These are phyloP conservation scores for Petasospora rhodanensis DNA, from an alignment of 1,139 yeast species.

Conservation along the genomic window DNA sequence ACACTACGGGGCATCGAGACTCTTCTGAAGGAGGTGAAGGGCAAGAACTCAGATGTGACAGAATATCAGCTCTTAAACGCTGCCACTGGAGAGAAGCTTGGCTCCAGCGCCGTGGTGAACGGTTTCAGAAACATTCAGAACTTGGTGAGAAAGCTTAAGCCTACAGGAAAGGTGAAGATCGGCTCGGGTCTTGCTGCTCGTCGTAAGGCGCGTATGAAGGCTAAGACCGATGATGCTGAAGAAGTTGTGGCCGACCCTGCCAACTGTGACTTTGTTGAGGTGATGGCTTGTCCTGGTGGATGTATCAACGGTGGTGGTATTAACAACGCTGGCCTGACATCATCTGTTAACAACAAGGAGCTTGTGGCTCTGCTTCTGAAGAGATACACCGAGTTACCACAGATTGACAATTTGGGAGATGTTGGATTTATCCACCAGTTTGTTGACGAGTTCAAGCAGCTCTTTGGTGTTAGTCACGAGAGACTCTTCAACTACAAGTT, in stretches of 20 bases:
- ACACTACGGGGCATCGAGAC: conserved; percentile 24
- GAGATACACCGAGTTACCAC: conserved; percentile 16
- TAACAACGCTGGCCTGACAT: conserved; percentile 31
- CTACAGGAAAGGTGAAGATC: conserved; percentile 28
- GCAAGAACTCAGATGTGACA: conserved; percentile 71
- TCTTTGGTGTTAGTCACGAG: conserved; percentile 31
- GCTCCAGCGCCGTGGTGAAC: conserved; percentile 73
- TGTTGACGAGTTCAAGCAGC: conserved; percentile 33
- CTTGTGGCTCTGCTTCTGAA: conserved; percentile 14
- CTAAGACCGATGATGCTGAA: neutral
- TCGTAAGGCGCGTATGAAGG: conserved; percentile 27
- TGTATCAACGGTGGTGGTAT: conserved; percentile 98
- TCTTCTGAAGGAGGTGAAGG: conserved; percentile 33
- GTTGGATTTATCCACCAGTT: conserved; percentile 26
- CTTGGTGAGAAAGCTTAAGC: conserved; percentile 76
- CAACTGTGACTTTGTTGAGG: conserved; percentile 79
- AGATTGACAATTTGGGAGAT: conserved; percentile 16
- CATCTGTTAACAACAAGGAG: conserved; percentile 19
- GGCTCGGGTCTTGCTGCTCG: conserved; percentile 30
- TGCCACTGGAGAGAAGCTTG: conserved; percentile 38
- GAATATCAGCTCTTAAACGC: conserved; percentile 55
- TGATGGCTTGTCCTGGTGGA: conserved; percentile 98
- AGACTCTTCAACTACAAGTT: conserved; percentile 46
- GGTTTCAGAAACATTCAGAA: conserved; percentile 95
- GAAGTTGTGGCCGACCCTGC: conserved; percentile 55